phyloP scores from a whole-genome alignment of 2,329 filamentous ascomycete genomes.

The Diplodia mutila region DNA sequence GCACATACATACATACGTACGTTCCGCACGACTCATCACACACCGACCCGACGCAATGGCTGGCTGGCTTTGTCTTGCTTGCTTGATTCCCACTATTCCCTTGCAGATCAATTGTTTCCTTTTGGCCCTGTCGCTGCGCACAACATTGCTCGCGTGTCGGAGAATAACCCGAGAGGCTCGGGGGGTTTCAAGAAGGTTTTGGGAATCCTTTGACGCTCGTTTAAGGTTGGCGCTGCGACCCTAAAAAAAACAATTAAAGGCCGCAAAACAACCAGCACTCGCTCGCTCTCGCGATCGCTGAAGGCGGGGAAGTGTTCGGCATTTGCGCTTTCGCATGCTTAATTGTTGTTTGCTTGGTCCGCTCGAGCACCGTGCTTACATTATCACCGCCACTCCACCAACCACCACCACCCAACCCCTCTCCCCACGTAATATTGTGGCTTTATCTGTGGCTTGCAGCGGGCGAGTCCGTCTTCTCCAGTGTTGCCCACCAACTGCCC shows the following conservation, averaged over 20 bases:
- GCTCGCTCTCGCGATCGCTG: neutral
- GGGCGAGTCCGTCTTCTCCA: neutral
- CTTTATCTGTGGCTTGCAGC: neutral
- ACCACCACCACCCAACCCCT: neutral
- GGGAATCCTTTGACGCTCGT: neutral
- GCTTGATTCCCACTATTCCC: neutral
- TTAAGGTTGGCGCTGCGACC: neutral
- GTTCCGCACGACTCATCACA: neutral
- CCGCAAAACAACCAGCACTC: neutral
- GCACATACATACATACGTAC: conserved; percentile 14
- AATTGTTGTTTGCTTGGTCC: neutral
- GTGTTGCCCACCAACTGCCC: too few relatives aligned
- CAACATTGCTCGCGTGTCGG: neutral
- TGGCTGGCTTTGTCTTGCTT: neutral
- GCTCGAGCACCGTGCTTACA: neutral
- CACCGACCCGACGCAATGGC: conserved; percentile 14
- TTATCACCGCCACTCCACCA: neutral
- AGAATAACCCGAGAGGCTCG: conserved; percentile 12
- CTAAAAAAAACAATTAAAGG: neutral
- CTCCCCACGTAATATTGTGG: neutral
- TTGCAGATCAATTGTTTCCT: neutral
- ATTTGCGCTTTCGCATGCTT: neutral
- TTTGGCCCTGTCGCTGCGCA: neutral
- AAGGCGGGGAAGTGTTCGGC: neutral
- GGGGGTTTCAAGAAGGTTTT: neutral